Evolutionary conservation across 2,329 filamentous ascomycete species (phyloP).

Genomic region (Pseudocercospora vitis): DNA sequence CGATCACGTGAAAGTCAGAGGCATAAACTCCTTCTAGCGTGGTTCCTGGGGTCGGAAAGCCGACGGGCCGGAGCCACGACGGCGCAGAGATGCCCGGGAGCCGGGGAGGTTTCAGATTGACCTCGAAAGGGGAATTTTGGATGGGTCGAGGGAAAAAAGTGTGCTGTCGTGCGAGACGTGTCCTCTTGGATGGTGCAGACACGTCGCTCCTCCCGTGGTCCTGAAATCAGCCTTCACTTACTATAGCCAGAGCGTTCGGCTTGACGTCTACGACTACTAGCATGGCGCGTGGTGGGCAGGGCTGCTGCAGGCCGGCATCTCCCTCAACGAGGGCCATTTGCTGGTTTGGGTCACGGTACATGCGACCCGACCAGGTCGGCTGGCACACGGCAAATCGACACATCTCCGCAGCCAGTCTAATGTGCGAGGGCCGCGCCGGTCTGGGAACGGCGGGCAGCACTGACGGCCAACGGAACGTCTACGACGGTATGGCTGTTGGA

Average conservation of each 20-base stretch:
- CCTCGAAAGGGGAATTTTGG: background rate
- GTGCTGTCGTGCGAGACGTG: background rate
- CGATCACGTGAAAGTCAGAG: background rate
- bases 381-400: background rate
- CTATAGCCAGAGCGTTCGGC: background rate
- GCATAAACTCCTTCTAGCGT: conserved; percentile 15
- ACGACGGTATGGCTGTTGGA: no score
- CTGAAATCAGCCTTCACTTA: no score
- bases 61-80: conserved; percentile 15
- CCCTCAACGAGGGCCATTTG: conserved; percentile 2
- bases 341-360: background rate
- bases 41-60: conserved; percentile 9
- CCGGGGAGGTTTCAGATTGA: conserved; percentile 6
- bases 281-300: background rate
- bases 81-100: conserved; percentile 7
- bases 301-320: conserved; percentile 1
- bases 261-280: background rate
- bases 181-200: background rate
- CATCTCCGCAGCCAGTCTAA: conserved; percentile 1
- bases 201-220: background rate
- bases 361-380: background rate
- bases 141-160: background rate
- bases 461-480: background rate
- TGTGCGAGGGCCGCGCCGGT: background rate
- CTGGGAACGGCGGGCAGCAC: background rate